Base-by-base conservation (phyloP, 495 filamentous ascomycete genomes). In the Talaromyces wortmannii region DNA sequence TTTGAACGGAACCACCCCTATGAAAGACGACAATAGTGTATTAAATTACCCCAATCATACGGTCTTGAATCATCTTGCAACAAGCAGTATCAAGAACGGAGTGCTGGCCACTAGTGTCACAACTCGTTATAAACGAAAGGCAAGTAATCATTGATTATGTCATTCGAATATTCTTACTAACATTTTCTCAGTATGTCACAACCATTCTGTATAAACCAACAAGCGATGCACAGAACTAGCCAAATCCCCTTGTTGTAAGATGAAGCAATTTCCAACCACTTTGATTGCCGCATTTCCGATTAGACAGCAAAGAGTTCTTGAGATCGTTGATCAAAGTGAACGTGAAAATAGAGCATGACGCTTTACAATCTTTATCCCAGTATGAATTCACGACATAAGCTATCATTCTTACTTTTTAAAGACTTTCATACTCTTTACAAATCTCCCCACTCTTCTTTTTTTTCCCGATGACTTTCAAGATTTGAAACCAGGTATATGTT, bases 21-120 rank as follows among this genome's bases (percentile, higher is more conserved):
- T 96, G 77, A 97, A 97, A 73, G 94, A 97, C 70, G 94, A 98
- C 66, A 95, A 90, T 68, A 96, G 91, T 72, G 95, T 98, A 45
- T 71, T 98, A 42, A 91, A 85, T 50, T 91, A 96, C 76, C 94
- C 94, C 12, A 98, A 97, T 61, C 94, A 98, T 59, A 96, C 94
- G 3, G 90, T 98, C 29, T 72, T 98, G 59, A 98, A 98, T 60
- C 94, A 98, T 67, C 75, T 98, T 47, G 92, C 92, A n/a, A 98
- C 94, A 4, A 96, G 91, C 75, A 96, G 91, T 69, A 98, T 98
- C 69, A 97, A 96, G 71, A 89, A 95, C 56, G 88, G 89, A 53
- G 88, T 97, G 30, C 78, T 98, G 56, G 94, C 95, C n/a, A 94
- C 95, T 4, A 96, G 91, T 65, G 94, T 90, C 15, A 98, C 94